Percentiles rank a stretch among this genome's conserved stretches.
Conservation (phyloP, 2,329 filamentous ascomycete species). For the Scorias spongiosa region DNA sequence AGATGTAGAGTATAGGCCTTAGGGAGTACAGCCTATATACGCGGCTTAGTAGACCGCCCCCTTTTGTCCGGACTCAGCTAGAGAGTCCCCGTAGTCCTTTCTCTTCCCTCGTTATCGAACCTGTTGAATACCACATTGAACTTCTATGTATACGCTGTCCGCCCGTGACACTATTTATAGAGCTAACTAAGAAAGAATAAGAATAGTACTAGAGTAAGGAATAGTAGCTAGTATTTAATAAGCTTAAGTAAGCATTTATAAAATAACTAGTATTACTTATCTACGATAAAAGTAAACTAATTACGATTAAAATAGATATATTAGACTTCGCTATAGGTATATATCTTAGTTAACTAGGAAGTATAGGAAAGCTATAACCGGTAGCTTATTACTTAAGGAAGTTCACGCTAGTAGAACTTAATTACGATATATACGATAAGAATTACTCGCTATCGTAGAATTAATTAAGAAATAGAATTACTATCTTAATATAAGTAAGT, state of each 20-base stretch:
- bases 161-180: neutral
- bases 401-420: conserved; percentile 2
- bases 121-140: too few relatives aligned
- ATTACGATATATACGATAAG: conserved; percentile 4
- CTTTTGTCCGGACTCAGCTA: conserved; percentile 12
- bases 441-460: neutral
- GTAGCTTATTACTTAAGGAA: conserved; percentile 9
- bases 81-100: conserved; percentile 13
- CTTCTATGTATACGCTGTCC: too few relatives aligned
- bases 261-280: neutral
- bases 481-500: neutral
- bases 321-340: neutral
- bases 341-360: conserved; percentile 2
- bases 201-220: neutral
- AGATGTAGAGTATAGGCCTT: too few relatives aligned
- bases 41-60: too few relatives aligned
- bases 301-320: neutral
- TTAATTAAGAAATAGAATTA: neutral
- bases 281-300: neutral
- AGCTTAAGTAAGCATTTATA: neutral
- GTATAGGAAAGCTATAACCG: conserved; percentile 2
- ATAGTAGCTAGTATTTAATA: conserved; percentile 1
- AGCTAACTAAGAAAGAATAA: neutral
- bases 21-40: too few relatives aligned
- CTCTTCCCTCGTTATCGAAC: too few relatives aligned